Base-by-base conservation (phyloP, 192 early-diverging fungal species). In the Lunasporangiospora selenospora region DNA sequence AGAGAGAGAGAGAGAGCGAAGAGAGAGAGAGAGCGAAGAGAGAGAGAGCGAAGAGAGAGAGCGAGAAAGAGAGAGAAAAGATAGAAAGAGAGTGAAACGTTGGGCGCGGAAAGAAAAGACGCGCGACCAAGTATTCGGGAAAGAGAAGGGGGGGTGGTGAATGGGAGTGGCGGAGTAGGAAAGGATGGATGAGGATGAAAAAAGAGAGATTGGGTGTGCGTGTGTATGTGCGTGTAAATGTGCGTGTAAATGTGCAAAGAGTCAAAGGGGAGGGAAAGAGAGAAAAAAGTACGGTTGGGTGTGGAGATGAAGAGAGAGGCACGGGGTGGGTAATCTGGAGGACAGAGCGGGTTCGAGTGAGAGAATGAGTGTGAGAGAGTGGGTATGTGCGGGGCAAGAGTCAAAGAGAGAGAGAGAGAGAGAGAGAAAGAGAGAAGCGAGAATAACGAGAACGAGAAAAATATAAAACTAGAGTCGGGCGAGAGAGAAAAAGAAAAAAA, bases 141-240 rank as follows among this genome's bases (percentile, higher is more conserved):
- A 55, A 34, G 27, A 33, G 52, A 11, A 70, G n/a, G n/a, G 42
- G 41, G 60, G 58, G 7, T 60, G 52, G 15, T 49, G 43, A 15
- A 70, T 38, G 2, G 66, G 66, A 30, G 58, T 60, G 2, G 36
- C 24, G 4, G 66, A 53, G 31, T 70, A 51, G 37, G 61, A 27
- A 27, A 30, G 8, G 44, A 47, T 26, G 18, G 45, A 26, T 16
- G 18, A 7, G 5, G 45, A 26, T 16, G 18, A 7, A 9, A 26
- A 8, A 26, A 26, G 24, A 21, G 23, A 47, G 24, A 47, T 2
- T 16, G 26, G 0, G 51, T 48, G 12, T 41, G 30, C 24, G 37
- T 59, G 12, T 36, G 53, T 33, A 61, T n/a, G 31, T 1, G 34
- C 10, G 4, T 54, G 40, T 5, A 42, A 12, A 6, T 23, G 34